These are phyloP conservation scores for Corymbia maculata DNA, from an alignment of 345 rosid genomes.

Conservation along the genomic window DNA sequence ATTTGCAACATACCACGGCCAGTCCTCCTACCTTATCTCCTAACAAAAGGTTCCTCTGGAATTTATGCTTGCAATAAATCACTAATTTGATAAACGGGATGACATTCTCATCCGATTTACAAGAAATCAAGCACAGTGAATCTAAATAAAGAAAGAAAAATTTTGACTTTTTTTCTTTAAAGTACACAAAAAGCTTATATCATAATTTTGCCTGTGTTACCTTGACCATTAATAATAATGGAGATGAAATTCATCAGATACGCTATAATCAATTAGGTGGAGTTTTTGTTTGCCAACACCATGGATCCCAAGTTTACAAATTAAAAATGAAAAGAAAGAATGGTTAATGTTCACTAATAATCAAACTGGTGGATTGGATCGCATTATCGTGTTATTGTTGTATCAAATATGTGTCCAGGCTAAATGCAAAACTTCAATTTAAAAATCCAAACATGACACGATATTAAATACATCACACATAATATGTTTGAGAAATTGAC, in stretches of 20 bases:
- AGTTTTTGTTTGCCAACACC: neutral
- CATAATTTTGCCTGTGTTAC: neutral
- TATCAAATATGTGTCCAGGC: neutral
- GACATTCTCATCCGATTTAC: too few species aligned
- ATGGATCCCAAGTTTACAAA: neutral
- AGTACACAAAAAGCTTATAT: neutral
- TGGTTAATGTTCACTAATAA: neutral
- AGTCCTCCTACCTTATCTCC: too few species aligned
- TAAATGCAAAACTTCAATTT: neutral
- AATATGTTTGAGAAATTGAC: too few species aligned
- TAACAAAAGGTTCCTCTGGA: too few species aligned
- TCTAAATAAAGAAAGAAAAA: neutral
- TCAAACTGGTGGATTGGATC: neutral
- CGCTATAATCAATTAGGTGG: neutral
- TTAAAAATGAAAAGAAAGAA: too few species aligned
- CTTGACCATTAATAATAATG: neutral
- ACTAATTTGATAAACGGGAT: too few species aligned
- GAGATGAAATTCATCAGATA: neutral
- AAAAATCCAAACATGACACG: neutral
- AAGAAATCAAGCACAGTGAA: too few species aligned
- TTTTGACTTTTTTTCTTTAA: neutral
- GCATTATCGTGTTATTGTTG: neutral
- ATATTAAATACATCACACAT: too few species aligned
- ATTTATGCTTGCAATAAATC: too few species aligned
- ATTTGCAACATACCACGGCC: too few species aligned